Evolutionary conservation across 208 protist genomes (phyloP).

Genomic region (Crithidia bombi): DNA sequence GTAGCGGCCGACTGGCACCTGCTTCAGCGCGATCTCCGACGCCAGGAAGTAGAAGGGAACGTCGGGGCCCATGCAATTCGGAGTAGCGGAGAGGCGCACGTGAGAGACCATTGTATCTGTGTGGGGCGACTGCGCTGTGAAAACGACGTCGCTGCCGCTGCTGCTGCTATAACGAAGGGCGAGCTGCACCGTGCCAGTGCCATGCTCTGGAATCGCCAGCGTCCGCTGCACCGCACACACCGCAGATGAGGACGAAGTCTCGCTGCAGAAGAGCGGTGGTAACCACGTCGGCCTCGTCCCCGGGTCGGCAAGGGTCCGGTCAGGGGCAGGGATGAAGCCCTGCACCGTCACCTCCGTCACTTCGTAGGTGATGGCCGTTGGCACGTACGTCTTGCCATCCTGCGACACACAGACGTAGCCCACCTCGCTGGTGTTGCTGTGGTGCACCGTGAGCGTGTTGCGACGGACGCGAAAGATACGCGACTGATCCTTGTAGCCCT

Average conservation of each 20-base stretch:
- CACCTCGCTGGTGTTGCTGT: conserved; percentile 41
- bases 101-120: conserved; percentile 34
- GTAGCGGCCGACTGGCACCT: conserved; percentile 17
- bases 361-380: conserved; percentile 73
- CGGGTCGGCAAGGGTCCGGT: background rate
- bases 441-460: conserved; percentile 45
- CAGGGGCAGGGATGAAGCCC: conserved; percentile 49
- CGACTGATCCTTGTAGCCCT: conserved; percentile 69
- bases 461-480: conserved; percentile 46
- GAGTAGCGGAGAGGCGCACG: conserved; percentile 53
- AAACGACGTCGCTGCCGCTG: conserved; percentile 6
- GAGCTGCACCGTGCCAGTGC: conserved; percentile 57
- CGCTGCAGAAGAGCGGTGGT: conserved; percentile 36
- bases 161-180: conserved; percentile 23
- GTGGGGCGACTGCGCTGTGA: conserved; percentile 23
- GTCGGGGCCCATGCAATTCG: conserved; percentile 49
- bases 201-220: conserved; percentile 41
- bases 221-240: conserved; percentile 25
- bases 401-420: conserved; percentile 74
- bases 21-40: conserved; percentile 27
- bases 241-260: background rate
- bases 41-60: conserved; percentile 40
- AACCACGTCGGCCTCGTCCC: conserved; percentile 24
- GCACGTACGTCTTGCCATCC: conserved; percentile 63
- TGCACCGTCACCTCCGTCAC: conserved; percentile 56